Evolutionary conservation across 441 rosid genomes (phyloP), one percentile per base, ranked within the genome.

Genomic region (Populus hybrid): DNA sequence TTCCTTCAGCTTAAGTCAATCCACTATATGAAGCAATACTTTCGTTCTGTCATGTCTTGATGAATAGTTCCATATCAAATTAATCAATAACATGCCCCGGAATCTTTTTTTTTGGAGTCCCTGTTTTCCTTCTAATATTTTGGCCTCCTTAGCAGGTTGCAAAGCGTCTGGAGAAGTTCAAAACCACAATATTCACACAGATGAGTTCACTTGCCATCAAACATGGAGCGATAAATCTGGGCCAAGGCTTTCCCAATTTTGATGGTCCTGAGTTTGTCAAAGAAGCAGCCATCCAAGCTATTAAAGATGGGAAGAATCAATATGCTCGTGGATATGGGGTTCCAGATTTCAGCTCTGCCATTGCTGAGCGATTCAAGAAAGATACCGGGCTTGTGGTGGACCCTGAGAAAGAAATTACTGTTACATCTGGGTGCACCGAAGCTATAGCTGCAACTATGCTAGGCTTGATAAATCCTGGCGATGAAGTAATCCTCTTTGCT

Each of bases 211-310:
- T 95, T 64, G 97, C 97, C 61, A 79, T 84, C 77, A 92, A 92
- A 82, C 92, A 91, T 72, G 94, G 97, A 75, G 99, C 98, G 10
- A 89, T 95, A 76, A 95, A 95, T 71, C 85, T 95, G 42, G 97
- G 99, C 46, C 98, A 93, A 82, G 98, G 98, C 73, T 95, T 95
- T 77, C 98, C 99, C n/a, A 93, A 92, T 82, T 95, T 93, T 65
- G 99, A 93, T 69, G 98, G 98, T 78, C 97, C 97, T 18, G 97
- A 93, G 24, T 95, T 95, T 82, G 92, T 95, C 18, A 92, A 95
- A 84, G 96, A 95, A 80, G 97, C 93, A 24, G 99, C 98, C 3
- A 89, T 93, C 75, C 97, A 89, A 82, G 99, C 99, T 69, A 87
- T 95, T 61, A 89, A 68, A 82, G 97, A 93, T 28, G 97, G 96